Evolutionary conservation across 2,329 filamentous ascomycete genomes (phyloP), one percentile per base, ranked within the genome.

Genomic region (Ascochyta viciae-villosae): DNA sequence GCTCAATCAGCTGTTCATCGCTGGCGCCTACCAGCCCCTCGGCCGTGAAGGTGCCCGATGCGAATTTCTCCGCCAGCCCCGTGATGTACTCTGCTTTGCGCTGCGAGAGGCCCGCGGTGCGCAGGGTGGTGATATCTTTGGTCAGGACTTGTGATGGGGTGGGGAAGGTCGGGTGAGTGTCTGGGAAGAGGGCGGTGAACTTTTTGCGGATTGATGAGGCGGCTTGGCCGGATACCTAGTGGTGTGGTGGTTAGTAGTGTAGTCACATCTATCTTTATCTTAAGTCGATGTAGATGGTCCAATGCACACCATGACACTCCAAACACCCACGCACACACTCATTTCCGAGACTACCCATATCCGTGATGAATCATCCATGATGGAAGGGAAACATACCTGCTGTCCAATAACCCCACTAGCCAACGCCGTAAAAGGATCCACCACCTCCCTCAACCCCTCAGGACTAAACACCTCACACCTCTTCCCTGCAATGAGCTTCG

Each of bases 61-160:
- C 80, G 71, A 98, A 98, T 73, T 93, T 93, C 68, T 89, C 83
- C 0, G 93, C 92, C 5, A 99, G 81, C 0, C 94, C 94, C 50
- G 88, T 85, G 57, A 98, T 87, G 76, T 99, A 99, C 78, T 98
- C 95, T 42, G 95, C 95, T 78, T 99, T 99, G 54, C 95, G 87
- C 77, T 96, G 90, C 3, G 92, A 96, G 45, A 99, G 84, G 0
- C 95, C 95, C 0, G 94, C 95, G 7, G 89, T 89, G 27, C 94
- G 89, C 8, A 99, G 83, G 3, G 78, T 83, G 29, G 96, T 79
- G 7, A 74, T 35, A 16, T 87, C 77, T 46, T 81, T 84, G 8
- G 78, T 73, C 0, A 86, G 84, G 7, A 98, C 91, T 62, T 91
- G 82, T 0, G 86, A 83, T 0, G 95, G 94, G 0, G 86, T 84